Percentiles rank a stretch among this genome's conserved stretches.
Conservation (phyloP, 768 basidiomycete species). For the Tylopilus plumbeoviolaceoides region DNA sequence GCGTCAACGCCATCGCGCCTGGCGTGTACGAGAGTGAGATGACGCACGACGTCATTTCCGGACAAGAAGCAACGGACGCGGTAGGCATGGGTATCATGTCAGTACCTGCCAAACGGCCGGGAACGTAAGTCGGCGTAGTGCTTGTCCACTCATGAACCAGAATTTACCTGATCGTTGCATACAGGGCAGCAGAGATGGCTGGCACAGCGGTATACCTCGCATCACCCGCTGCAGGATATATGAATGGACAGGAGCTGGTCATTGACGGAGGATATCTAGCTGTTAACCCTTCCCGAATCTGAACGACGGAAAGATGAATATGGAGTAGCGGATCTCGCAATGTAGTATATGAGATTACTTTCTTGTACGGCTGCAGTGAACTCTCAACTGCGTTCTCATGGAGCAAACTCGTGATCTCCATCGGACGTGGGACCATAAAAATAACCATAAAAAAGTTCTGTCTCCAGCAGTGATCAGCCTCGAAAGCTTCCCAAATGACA, state of each 20-base stretch:
- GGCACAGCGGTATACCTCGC: slow-evolving; percentile 75
- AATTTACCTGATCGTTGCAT: slow-evolving; percentile 2
- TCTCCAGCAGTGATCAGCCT: neutral
- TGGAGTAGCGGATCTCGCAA: neutral
- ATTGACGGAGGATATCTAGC: slow-evolving; percentile 73
- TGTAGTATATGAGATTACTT: neutral
- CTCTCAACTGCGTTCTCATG: neutral
- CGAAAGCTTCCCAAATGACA: slow-evolving; percentile 9
- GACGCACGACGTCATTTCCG: slow-evolving; percentile 50
- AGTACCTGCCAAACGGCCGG: slow-evolving; percentile 58
- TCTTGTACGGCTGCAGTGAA: neutral
- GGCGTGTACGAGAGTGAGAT: slow-evolving; percentile 77
- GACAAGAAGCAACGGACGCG: slow-evolving; percentile 44
- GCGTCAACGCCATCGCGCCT: slow-evolving; percentile 71
- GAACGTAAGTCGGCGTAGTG: slow-evolving; percentile 50
- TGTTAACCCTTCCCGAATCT: slow-evolving; percentile 61
- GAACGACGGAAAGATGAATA: slow-evolving; percentile 4
- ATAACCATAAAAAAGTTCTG: neutral
- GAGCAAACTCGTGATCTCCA: neutral
- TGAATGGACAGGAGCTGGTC: slow-evolving; percentile 73
- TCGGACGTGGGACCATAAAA: neutral
- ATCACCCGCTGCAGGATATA: slow-evolving; percentile 68
- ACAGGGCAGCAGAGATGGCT: slow-evolving; percentile 68
- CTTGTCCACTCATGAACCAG: neutral
- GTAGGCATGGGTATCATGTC: slow-evolving; percentile 58